Evolutionary conservation across 148 eudicot species (phyloP).

Genomic region (Chenopodium formosanum): DNA sequence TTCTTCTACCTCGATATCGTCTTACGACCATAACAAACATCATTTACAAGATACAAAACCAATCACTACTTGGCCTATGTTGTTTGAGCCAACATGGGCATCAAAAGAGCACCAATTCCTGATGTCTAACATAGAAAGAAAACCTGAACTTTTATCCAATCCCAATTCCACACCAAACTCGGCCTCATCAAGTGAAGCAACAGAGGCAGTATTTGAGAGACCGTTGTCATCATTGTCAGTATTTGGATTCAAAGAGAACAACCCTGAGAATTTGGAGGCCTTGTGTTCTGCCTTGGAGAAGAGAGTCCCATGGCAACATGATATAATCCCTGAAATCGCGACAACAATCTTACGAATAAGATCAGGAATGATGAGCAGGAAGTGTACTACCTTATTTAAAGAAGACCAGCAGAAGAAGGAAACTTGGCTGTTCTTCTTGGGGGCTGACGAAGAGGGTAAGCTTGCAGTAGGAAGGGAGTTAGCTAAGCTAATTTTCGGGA

Average conservation of each 20-base stretch:
- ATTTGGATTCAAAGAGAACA: conserved; percentile 44
- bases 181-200: conserved; percentile 76
- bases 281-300: conserved; percentile 55
- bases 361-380: conserved; percentile 32
- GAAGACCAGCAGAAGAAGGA: conserved; percentile 35
- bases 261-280: conserved; percentile 38
- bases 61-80: conserved; percentile 39
- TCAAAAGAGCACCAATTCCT: conserved; percentile 44
- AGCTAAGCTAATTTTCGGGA: conserved; percentile 53
- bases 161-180: conserved; percentile 90
- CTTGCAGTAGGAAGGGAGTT: conserved; percentile 44
- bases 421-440: conserved; percentile 58
- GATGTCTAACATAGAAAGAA: conserved; percentile 24
- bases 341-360: conserved; percentile 49
- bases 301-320: conserved; percentile 72
- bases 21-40: conserved; percentile 35
- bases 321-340: conserved; percentile 49
- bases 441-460: conserved; percentile 51
- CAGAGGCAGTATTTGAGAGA: conserved; percentile 31
- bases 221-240: background rate
- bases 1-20: conserved; percentile 57
- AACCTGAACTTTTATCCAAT: conserved; percentile 74
- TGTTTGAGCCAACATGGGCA: conserved; percentile 43
- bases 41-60: conserved; percentile 28
- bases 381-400: background rate